Evolutionary conservation across 2,329 filamentous ascomycete genomes (phyloP).

Genomic region (Hirsutella rhossiliensis): DNA sequence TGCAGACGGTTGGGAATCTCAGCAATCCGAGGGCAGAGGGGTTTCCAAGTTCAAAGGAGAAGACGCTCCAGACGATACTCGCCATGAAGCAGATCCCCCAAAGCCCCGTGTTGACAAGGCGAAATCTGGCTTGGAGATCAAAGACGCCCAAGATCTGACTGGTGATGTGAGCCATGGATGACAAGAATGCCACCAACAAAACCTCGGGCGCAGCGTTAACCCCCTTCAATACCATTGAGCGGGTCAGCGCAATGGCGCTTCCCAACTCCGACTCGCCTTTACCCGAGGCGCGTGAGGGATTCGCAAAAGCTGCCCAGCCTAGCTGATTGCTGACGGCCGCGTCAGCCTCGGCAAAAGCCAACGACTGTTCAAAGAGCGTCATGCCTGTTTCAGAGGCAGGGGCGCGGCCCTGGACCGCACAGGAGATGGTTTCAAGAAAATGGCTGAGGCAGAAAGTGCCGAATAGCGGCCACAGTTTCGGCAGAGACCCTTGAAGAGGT

Average conservation of each 20-base stretch:
- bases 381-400: conserved; percentile 82
- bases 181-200: conserved; percentile 76
- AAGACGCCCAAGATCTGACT: conserved; percentile 76
- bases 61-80: conserved; percentile 67
- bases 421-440: conserved; percentile 79
- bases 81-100: conserved; percentile 88
- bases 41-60: conserved; percentile 49
- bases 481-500: conserved; percentile 64
- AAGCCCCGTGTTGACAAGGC: conserved; percentile 77
- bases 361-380: conserved; percentile 90
- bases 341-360: conserved; percentile 93
- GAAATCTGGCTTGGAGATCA: conserved; percentile 63
- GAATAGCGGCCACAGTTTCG: conserved; percentile 64
- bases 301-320: conserved; percentile 53
- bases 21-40: conserved; percentile 54
- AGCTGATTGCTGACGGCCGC: conserved; percentile 73
- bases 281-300: conserved; percentile 27
- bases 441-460: conserved; percentile 61
- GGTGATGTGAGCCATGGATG: conserved; percentile 74
- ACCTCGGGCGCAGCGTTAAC: conserved; percentile 88
- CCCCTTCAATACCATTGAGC: conserved; percentile 59
- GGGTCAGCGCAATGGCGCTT: conserved; percentile 36
- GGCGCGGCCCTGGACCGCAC: conserved; percentile 72
- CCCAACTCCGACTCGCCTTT: conserved; percentile 10
- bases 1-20: conserved; percentile 85